Percentiles rank a stretch among this genome's conserved stretches.
Evolutionary conservation across 192 early-diverging fungal species (phyloP).

Genomic region (Neocallimastix lanati): DNA sequence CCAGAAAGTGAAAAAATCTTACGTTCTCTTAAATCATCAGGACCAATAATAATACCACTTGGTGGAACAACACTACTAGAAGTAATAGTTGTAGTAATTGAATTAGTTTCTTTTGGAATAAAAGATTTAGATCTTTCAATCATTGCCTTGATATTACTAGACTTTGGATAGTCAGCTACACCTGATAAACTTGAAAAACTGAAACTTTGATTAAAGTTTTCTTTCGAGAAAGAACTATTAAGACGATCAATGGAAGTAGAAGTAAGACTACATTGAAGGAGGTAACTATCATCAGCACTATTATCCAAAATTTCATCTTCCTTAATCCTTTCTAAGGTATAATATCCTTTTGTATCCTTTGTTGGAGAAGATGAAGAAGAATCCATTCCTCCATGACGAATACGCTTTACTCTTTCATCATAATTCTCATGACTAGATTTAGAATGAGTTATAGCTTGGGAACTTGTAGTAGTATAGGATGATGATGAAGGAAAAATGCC

Average conservation of each 20-base stretch:
- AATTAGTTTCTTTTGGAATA: neutral
- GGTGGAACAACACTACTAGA: neutral
- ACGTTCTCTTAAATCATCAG: neutral
- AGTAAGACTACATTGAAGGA: neutral
- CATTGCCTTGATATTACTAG: neutral
- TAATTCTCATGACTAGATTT: neutral
- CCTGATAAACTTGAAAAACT: neutral
- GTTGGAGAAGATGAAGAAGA: neutral
- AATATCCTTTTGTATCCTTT: neutral
- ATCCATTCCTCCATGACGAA: neutral
- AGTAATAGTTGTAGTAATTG: neutral
- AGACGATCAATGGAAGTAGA: neutral
- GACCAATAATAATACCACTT: neutral
- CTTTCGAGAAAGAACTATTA: neutral
- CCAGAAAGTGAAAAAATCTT: neutral
- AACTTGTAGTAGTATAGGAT: neutral
- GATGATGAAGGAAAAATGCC: neutral
- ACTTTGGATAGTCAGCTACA: neutral
- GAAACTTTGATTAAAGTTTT: neutral
- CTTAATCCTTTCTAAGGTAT: neutral
- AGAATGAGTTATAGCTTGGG: too few relatives aligned
- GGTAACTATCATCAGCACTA: neutral
- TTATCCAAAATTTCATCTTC: neutral
- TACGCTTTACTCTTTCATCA: neutral
- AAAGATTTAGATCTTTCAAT: neutral